These are phyloP conservation scores for Leucogyrophana mollusca DNA, from an alignment of 768 basidiomycete genomes.

Conservation along the genomic window DNA sequence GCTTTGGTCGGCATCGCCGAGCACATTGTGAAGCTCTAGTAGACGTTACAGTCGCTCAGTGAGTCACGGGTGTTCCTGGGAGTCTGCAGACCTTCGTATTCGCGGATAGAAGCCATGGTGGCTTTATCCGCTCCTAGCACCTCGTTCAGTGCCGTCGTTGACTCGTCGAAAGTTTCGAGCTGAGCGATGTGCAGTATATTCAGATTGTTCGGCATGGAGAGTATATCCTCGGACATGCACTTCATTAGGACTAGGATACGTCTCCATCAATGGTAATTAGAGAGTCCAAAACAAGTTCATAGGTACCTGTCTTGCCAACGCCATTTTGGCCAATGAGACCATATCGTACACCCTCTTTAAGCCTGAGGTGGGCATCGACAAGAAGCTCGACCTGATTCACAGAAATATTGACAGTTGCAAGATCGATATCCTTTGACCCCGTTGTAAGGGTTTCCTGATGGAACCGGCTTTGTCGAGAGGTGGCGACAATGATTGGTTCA, in stretches of 20 bases:
- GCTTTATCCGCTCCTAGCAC: slow-evolving; percentile 8
- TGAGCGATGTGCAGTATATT: slow-evolving; percentile 12
- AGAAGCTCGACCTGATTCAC: slow-evolving; percentile 54
- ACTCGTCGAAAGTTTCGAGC: slow-evolving; percentile 10
- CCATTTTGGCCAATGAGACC: slow-evolving; percentile 50
- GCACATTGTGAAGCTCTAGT: slow-evolving; percentile 4
- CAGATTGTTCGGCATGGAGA: slow-evolving; percentile 10
- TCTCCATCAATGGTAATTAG: slow-evolving; percentile 1
- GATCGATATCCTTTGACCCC: slow-evolving; percentile 42
- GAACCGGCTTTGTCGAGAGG: slow-evolving; percentile 48
- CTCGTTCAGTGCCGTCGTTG: slow-evolving; percentile 7
- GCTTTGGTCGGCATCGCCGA: slow-evolving; percentile 1
- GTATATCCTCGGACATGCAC: slow-evolving; percentile 13
- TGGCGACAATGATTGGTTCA: slow-evolving; percentile 31
- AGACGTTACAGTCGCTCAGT: too few relatives aligned
- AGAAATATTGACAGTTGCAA: slow-evolving; percentile 50
- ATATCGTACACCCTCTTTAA: slow-evolving; percentile 50
- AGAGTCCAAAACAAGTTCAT: slow-evolving; percentile 22
- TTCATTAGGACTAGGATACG: slow-evolving; percentile 5
- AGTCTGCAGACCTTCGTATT: slow-evolving; percentile 7
- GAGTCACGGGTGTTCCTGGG: background rate
- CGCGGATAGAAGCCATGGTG: slow-evolving; percentile 2
- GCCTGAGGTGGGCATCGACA: slow-evolving; percentile 47
- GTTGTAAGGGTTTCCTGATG: slow-evolving; percentile 46
- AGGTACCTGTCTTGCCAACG: slow-evolving; percentile 51